phyloP scores from a whole-genome alignment of 345 rosid genomes.

The Aurinia saxatilis region DNA sequence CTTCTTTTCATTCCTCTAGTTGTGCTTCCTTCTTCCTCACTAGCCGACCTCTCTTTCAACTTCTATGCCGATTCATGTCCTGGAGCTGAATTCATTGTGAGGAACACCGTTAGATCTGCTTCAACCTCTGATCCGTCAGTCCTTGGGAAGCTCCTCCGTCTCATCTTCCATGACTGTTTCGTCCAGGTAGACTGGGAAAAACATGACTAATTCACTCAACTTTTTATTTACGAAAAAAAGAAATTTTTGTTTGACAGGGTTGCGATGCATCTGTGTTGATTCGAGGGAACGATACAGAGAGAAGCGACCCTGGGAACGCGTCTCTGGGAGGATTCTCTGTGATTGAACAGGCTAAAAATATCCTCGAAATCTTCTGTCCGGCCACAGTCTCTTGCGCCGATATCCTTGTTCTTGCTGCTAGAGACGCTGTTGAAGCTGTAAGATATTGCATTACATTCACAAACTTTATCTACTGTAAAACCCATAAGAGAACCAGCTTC shows the following conservation, averaged over 20 bases:
- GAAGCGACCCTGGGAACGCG: constrained; percentile 65
- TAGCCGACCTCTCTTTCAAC: constrained; percentile 45
- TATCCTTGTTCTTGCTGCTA: constrained; percentile 61
- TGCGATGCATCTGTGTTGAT: constrained; percentile 87
- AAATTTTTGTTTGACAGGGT: constrained; percentile 33
- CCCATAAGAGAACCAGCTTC: no score
- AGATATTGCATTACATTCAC: not conserved
- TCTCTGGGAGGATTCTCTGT: constrained; percentile 75
- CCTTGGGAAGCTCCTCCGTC: constrained; percentile 84
- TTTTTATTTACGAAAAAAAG: not conserved
- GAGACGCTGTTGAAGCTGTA: constrained; percentile 74
- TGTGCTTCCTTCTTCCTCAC: constrained; percentile 22
- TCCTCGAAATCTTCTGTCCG: constrained; percentile 65
- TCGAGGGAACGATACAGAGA: constrained; percentile 75
- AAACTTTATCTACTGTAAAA: no score
- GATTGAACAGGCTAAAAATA: constrained; percentile 55
- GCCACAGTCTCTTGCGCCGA: constrained; percentile 69
- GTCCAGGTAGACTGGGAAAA: constrained; percentile 46
- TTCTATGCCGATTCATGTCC: constrained; percentile 81
- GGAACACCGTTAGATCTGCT: constrained; percentile 65
- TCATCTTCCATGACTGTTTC: constrained; percentile 86
- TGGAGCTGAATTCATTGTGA: constrained; percentile 50
- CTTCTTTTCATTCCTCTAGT: constrained; percentile 18
- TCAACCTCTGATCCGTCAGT: constrained; percentile 54
- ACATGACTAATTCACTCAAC: not conserved